Base-by-base conservation (phyloP, 257 asterid species). In the Solanum chiquidenum region DNA sequence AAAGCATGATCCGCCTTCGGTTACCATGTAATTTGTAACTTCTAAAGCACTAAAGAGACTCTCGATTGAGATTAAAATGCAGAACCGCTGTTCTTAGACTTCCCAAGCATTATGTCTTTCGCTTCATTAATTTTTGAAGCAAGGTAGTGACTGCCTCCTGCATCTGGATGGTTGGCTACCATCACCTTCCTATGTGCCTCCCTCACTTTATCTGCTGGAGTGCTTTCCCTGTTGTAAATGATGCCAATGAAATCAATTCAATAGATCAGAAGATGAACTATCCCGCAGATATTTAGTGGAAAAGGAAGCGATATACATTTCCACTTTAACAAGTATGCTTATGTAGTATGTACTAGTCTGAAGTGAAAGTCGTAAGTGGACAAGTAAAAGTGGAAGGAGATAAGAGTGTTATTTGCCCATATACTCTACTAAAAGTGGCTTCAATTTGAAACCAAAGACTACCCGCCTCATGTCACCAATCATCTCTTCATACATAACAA, bases 81-180 rank as follows among this genome's bases (percentile, higher is more conserved):
- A 29, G 98, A 95, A 52, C 94, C 98, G 7, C 90, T 87, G 92
- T 85, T 91, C 92, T 91, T 93, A 86, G 91, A 23, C 94, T 96
- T 95, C 83, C 98, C 98, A 8, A 94, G 92, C 93, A 96, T 3
- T 34, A 92, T 5, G 12, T 96, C 98, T 88, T 96, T 96, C 58
- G 99, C 98, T 92, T 95, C 98, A 9, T 95, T 96, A 23, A 94
- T 94, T 91, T 96, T 96, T 23, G 99, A 96, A 83, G 99, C 98
- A 85, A 95, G 94, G 92, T 96, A 95, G 87, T 94, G 98, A 90
- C 98, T 96, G 37, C 99, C 99, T 40, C 98, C 99, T 31, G 98
- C 99, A 93, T 96, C 98, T 1, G 99, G 99, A 89, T 96, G 99
- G 89, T 96, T 95, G 60, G 99, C 99, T 44, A 96, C 95, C 99